Percentiles rank a stretch among this genome's conserved stretches.
phyloP scores from a whole-genome alignment of 2,329 filamentous ascomycete species.

The Aspergillus candidus region DNA sequence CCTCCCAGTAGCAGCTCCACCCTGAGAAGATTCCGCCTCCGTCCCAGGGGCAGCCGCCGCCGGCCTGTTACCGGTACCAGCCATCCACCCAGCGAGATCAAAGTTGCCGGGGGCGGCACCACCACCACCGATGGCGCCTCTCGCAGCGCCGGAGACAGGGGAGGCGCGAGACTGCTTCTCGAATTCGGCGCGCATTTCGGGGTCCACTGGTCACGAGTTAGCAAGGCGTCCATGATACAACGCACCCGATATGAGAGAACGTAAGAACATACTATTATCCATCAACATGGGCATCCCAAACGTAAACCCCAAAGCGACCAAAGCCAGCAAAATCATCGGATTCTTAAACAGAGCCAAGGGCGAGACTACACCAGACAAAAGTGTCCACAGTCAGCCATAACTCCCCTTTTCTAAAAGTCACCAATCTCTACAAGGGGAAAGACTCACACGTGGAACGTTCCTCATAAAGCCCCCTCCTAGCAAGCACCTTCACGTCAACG shows the following conservation, averaged over 20 bases:
- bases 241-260: too few relatives aligned
- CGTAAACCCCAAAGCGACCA: constrained; percentile 75
- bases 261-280: constrained; percentile 80
- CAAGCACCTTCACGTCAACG: constrained; percentile 58
- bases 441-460: constrained; percentile 70
- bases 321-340: constrained; percentile 90
- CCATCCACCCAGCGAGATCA: constrained; percentile 64
- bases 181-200: constrained; percentile 89
- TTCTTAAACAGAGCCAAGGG: constrained; percentile 81
- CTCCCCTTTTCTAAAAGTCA: too few relatives aligned
- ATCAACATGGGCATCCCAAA: constrained; percentile 92
- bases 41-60: constrained; percentile 10
- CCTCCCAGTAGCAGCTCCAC: constrained; percentile 21
- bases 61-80: constrained; percentile 43
- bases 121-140: constrained; percentile 54
- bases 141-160: constrained; percentile 56
- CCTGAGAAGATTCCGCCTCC: constrained; percentile 10
- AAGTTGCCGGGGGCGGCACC: constrained; percentile 54
- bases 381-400: not conserved
- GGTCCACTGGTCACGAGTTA: constrained; percentile 64
- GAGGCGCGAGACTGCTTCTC: constrained; percentile 79
- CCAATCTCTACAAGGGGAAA: too few relatives aligned
- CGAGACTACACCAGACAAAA: constrained; percentile 51
- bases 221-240: not conserved
- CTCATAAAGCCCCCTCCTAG: constrained; percentile 67